These are phyloP conservation scores for Fusarium sp. DNA, from an alignment of 2,329 filamentous ascomycete species.

Conservation along the genomic window DNA sequence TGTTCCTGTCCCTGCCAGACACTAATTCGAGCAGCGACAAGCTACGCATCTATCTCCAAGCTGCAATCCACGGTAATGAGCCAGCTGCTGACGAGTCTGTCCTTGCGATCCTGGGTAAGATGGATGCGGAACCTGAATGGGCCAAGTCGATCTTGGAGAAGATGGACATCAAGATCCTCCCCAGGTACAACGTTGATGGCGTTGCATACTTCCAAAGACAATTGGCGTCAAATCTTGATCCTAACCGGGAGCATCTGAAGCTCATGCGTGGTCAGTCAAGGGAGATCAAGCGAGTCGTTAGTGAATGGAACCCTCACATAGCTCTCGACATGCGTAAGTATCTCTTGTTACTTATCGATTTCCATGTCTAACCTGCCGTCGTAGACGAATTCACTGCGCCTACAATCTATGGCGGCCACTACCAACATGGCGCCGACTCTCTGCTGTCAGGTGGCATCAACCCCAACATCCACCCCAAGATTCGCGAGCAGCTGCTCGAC, in stretches of 20 bases:
- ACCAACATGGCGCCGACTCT: constrained; percentile 4
- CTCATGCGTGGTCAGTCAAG: neutral
- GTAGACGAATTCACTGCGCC: constrained; percentile 2
- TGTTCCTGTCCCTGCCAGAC: neutral
- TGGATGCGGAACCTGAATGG: constrained; percentile 16
- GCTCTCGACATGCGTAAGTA: constrained; percentile 7
- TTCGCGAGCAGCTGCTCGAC: constrained; percentile 1
- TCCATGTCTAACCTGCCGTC: accelerated
- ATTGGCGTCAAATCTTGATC: constrained; percentile 2
- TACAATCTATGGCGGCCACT: constrained; percentile 2
- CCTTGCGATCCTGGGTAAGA: constrained; percentile 1
- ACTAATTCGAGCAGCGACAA: neutral
- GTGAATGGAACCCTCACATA: constrained; percentile 11
- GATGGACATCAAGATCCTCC: constrained; percentile 22
- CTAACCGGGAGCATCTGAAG: constrained; percentile 9
- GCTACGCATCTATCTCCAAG: constrained; percentile 2
- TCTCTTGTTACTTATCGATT: accelerated
- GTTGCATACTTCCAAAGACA: constrained; percentile 23
- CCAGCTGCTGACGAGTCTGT: constrained; percentile 11
- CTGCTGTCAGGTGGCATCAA: neutral
- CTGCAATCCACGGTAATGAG: constrained; percentile 16
- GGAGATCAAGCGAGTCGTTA: neutral
- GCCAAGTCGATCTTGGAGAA: constrained; percentile 5
- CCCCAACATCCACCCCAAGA: constrained; percentile 4
- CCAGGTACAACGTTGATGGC: constrained; percentile 9